These are phyloP conservation scores for Vaccinium myrtillus DNA, from an alignment of 148 eudicot genomes.

Conservation along the genomic window DNA sequence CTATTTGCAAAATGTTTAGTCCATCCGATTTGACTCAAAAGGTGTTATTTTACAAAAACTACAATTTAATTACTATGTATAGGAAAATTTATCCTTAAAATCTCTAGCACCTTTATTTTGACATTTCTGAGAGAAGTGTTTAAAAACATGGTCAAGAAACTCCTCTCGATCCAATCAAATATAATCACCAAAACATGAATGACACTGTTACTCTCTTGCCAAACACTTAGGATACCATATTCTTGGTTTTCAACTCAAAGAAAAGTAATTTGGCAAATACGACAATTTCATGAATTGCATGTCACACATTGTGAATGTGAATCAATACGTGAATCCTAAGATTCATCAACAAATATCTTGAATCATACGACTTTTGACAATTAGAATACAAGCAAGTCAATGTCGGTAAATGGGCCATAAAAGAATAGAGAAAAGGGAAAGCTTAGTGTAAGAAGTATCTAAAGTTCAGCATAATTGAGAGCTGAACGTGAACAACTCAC, in stretches of 20 bases:
- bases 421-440: background rate
- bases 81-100: background rate
- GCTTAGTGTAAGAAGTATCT: background rate
- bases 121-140: background rate
- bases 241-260: background rate
- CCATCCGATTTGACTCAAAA: background rate
- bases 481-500: constrained; percentile 36
- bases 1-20: background rate
- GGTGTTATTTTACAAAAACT: background rate
- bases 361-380: background rate
- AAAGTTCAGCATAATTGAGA: background rate
- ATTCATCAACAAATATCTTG: background rate
- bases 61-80: background rate
- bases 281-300: background rate
- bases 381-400: background rate
- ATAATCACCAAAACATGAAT: background rate
- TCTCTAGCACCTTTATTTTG: background rate
- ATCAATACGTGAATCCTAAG: background rate
- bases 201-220: background rate
- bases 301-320: background rate
- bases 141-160: background rate
- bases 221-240: background rate
- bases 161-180: background rate
- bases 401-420: background rate
- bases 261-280: background rate